Evolutionary conservation across 2,329 filamentous ascomycete genomes (phyloP), one percentile per base, ranked within the genome.

Genomic region (Diaporthe amygdali): DNA sequence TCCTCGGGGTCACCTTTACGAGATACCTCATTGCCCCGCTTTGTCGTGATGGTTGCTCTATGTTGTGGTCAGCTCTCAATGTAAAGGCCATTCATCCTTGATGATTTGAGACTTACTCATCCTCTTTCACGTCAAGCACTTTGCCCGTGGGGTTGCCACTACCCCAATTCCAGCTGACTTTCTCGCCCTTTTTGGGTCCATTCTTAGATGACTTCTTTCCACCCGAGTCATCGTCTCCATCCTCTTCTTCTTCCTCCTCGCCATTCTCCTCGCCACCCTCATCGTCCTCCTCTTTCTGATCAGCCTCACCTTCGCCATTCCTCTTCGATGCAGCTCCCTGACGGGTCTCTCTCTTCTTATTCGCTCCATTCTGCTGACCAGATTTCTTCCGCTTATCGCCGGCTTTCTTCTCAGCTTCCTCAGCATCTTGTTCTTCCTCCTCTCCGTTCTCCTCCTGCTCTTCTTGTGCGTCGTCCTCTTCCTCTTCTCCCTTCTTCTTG

Each of bases 101-200:
- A 15, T 5, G 32, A 9, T 14, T 3, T 44, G 2, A 4, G 2
- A 69, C 81, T 76, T 71, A 85, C 83, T 82, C 79, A 32, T 83
- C 81, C 0, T 75, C 77, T 71, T 84, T 84, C 52, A 85, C 83
- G 17, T 85, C 82, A 3, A 85, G 74, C 1, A 85, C 83, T 17
- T 83, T 84, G 2, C 84, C 84, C 71, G 84, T 71, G 1, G 84
- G 82, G 25, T 84, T 79, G 10, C 83, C 83, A 22, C 77, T 76
- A 15, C 83, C 83, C 84, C 84, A 85, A 32, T 84, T 84, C 84
- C 84, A 85, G 74, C 82, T 84, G 9, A 85, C 84, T 0, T 79
- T 85, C 9, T 85, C 82, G 2, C 83, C 84, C 41, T 73, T 73
- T 8, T 69, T 49, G 5, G 72, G 74, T 8, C 56, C 71, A 6